These are phyloP conservation scores for Mycosphaerella sp. DNA, from an alignment of 2,329 filamentous ascomycete species.

Conservation along the genomic window DNA sequence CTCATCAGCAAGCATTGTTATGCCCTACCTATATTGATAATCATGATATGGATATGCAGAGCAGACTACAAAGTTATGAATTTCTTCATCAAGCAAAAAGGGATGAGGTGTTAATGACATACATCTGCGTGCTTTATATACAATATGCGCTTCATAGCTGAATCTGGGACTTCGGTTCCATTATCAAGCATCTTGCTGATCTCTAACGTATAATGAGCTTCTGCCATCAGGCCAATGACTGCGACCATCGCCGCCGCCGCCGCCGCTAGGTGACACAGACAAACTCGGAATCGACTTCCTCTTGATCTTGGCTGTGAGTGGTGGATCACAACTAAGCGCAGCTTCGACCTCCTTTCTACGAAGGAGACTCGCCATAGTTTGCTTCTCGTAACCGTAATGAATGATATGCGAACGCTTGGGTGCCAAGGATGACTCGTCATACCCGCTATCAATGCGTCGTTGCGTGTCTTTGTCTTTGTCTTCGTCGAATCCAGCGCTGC, in stretches of 20 bases:
- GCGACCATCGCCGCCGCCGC: too few relatives aligned
- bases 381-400: not conserved
- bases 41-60: too few relatives aligned
- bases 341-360: constrained; percentile 1
- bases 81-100: too few relatives aligned
- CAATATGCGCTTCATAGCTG: not conserved
- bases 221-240: not conserved
- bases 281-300: not conserved
- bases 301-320: not conserved
- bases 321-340: not conserved
- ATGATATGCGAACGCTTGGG: not conserved
- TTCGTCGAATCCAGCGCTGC: not conserved
- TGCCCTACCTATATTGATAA: too few relatives aligned
- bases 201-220: not conserved
- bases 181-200: not conserved
- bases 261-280: not conserved
- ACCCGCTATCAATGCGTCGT: not conserved
- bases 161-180: not conserved
- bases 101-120: too few relatives aligned
- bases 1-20: too few relatives aligned
- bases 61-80: too few relatives aligned
- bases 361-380: not conserved
- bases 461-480: not conserved
- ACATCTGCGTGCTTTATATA: not conserved
- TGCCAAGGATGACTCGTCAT: not conserved